Evolutionary conservation across 768 basidiomycete genomes (phyloP).

Genomic region (Podaxis rugospora): DNA sequence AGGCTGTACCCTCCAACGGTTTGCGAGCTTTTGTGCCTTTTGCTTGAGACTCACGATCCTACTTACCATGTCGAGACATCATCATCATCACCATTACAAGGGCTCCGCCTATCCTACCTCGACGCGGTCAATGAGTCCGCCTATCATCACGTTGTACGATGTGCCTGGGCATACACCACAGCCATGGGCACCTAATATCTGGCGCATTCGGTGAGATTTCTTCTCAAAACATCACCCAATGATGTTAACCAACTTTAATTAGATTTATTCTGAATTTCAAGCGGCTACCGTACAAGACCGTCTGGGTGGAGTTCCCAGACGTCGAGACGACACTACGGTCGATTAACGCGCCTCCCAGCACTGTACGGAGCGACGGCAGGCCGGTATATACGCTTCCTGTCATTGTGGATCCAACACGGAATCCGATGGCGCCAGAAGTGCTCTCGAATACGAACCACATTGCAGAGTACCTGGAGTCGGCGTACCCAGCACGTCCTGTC

Average conservation of each 20-base stretch:
- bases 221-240: neutral
- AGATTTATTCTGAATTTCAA: slow-evolving; percentile 80
- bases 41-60: neutral
- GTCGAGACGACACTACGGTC: slow-evolving; percentile 56
- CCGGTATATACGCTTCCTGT: slow-evolving; percentile 68
- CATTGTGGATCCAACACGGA: slow-evolving; percentile 53
- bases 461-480: slow-evolving; percentile 66
- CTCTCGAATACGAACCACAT: slow-evolving; percentile 60
- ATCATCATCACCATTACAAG: neutral
- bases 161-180: slow-evolving; percentile 54
- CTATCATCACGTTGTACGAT: slow-evolving; percentile 64
- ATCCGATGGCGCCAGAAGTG: slow-evolving; percentile 41
- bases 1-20: neutral
- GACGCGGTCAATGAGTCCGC: slow-evolving; percentile 18
- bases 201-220: slow-evolving; percentile 56
- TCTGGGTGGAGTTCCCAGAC: slow-evolving; percentile 68
- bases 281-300: slow-evolving; percentile 61
- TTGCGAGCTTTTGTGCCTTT: neutral
- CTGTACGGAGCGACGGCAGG: slow-evolving; percentile 48
- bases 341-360: slow-evolving; percentile 57
- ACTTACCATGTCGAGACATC: slow-evolving; percentile 7
- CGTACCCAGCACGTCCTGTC: slow-evolving; percentile 65
- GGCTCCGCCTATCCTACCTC: slow-evolving; percentile 1
- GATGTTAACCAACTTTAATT: slow-evolving; percentile 1
- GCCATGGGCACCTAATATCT: slow-evolving; percentile 76